Evolutionary conservation across 768 basidiomycete species (phyloP), one percentile per base, ranked within the genome.

Genomic region (Tylopilus subfusipes): DNA sequence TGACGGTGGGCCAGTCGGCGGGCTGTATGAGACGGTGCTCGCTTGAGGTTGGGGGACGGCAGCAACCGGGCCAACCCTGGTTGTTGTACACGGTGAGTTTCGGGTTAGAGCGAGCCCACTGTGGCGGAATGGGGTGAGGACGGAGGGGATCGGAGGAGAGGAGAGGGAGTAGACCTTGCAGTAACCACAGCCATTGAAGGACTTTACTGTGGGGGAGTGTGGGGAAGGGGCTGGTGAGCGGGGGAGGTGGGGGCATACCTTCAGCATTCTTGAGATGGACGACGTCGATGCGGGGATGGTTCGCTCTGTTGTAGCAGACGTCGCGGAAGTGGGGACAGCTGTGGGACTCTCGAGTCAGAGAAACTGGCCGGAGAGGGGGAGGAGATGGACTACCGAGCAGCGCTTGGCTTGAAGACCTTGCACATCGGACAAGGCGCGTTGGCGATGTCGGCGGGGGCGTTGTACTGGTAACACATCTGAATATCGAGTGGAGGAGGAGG

Each of bases 21-120:
- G 83, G 78, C 21, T 79, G 82, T 53, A 93, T 84, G 59, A 79
- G 67, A 58, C 78, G 77, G 61, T 80, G 77, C 68, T 93, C 90
- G 51, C 66, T 73, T 18, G 75, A 61, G 27, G 71, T 72, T 2
- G 90, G 90, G 0, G 89, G 75, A n/a, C 89, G 84, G 76, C 90
- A 93, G 75, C 90, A 93, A 36, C 90, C 90, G 39, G 91, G 91
- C 88, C 89, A 93, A 21, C 90, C 90, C 31, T 80, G 81, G 63
- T 92, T 93, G 66, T 78, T 74, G 66, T 80, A 81, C 18, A 81
- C 81, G 30, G 79, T 72, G 48, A 73, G 72, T 65, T 83, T 84
- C 54, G 80, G 82, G 64, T 77, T 80, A 11, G 75, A 76, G 58
- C 79, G 78, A 55, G 88, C 87, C 89, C 88, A 91, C 90, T 90